Evolutionary conservation across 2,329 filamentous ascomycete genomes (phyloP).

Genomic region (Pseudohalonectria lignicola): DNA sequence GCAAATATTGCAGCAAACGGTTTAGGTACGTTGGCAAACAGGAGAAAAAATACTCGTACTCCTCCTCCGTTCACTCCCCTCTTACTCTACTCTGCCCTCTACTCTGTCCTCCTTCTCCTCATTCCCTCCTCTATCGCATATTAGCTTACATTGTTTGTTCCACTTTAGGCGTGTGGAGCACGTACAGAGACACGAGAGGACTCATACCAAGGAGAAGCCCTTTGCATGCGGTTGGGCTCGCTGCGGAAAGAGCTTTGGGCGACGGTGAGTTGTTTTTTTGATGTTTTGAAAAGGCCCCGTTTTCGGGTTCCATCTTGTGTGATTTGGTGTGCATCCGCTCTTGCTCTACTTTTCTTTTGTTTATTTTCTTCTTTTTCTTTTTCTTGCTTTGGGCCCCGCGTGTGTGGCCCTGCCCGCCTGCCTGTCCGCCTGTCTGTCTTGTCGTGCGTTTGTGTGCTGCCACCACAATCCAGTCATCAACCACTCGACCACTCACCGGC

Average conservation of each 20-base stretch:
- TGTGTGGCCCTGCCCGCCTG: too few relatives aligned
- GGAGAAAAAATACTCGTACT: slow-evolving; percentile 6
- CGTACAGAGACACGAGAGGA: slow-evolving; percentile 52
- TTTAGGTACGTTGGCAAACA: slow-evolving; percentile 47
- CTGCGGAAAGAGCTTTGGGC: slow-evolving; percentile 52
- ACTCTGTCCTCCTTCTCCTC: slow-evolving; percentile 7
- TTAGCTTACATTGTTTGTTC: slow-evolving; percentile 27
- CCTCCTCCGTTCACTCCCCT: too few relatives aligned
- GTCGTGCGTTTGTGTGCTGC: too few relatives aligned
- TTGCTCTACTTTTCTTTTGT: slow-evolving; percentile 5
- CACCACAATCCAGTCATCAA: too few relatives aligned
- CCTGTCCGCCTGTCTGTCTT: too few relatives aligned
- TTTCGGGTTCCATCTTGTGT: slow-evolving; percentile 5
- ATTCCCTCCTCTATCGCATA: slow-evolving; percentile 17
- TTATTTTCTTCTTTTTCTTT: slow-evolving; percentile 6
- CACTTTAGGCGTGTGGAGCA: slow-evolving; percentile 48
- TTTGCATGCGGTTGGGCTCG: slow-evolving; percentile 48
- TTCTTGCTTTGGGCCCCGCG: too few relatives aligned
- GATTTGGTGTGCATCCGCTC: slow-evolving; percentile 2
- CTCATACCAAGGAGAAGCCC: slow-evolving; percentile 55
- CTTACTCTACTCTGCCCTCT: too few relatives aligned
- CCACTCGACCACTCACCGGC: too few relatives aligned
- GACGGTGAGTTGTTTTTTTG: slow-evolving; percentile 36
- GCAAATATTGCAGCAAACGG: slow-evolving; percentile 51
- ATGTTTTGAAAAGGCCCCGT: too few relatives aligned